A percentile compares a stretch with the other conserved stretches of the same genome.
Conservation (phyloP, 2,329 filamentous ascomycete genomes). For the Cladosporium cucumerinum region DNA sequence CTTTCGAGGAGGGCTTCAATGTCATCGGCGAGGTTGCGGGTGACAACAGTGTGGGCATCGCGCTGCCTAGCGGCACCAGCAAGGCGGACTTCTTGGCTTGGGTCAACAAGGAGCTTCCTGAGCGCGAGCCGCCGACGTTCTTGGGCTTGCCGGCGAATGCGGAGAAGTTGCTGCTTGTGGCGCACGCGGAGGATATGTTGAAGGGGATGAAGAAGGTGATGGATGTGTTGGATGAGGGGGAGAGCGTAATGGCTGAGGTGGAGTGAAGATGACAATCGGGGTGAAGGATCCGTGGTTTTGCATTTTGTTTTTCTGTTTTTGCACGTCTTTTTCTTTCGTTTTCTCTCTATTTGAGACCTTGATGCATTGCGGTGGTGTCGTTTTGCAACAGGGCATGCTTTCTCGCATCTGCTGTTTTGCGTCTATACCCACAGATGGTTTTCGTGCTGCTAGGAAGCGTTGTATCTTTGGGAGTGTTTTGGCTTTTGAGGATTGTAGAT, state of each 20-base stretch:
- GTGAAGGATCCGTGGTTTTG: background rate
- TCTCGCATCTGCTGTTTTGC: background rate
- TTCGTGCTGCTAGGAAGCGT: background rate
- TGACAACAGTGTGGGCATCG: conserved; percentile 48
- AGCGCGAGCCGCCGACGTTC: conserved; percentile 94
- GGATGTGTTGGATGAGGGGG: conserved; percentile 86
- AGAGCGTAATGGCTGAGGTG: conserved; percentile 66
- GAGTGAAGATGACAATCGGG: conserved; percentile 19
- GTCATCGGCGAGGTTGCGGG: conserved; percentile 64
- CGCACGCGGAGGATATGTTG: conserved; percentile 80
- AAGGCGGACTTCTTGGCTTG: conserved; percentile 84
- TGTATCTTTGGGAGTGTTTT: background rate
- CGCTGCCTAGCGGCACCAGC: conserved; percentile 75
- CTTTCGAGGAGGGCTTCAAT: conserved; percentile 90
- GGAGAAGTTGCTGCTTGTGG: conserved; percentile 89
- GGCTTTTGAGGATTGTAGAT: background rate
- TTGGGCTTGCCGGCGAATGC: conserved; percentile 91
- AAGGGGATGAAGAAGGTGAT: conserved; percentile 79
- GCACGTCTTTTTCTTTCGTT: background rate
- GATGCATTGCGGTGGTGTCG: background rate
- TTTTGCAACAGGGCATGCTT: too few relatives aligned
- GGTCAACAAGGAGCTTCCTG: conserved; percentile 79
- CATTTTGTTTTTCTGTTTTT: background rate
- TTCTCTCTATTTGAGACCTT: background rate
- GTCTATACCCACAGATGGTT: conserved; percentile 12